Evolutionary conservation across 371 early-diverging fungal species (phyloP).

Genomic region (Mucor sp.): DNA sequence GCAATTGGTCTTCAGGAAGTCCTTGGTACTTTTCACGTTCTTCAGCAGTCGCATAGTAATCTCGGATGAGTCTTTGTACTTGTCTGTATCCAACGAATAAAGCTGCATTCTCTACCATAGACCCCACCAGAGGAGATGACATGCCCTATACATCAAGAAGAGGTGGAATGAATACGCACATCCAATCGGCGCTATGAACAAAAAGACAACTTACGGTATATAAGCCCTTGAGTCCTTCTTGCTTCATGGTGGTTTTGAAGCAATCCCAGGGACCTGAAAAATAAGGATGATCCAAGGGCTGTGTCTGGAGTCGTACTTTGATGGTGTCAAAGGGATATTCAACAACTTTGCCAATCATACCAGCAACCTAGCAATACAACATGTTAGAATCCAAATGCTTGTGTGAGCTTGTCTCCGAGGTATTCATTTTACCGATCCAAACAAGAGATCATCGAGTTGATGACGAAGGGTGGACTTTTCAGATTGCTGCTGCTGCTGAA

Average conservation of each 20-base stretch:
- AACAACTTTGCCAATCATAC: constrained; percentile 90
- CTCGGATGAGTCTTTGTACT: constrained; percentile 72
- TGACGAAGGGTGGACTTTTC: constrained; percentile 20
- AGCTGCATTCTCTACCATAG: constrained; percentile 93
- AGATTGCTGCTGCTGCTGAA: neutral
- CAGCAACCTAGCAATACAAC: constrained; percentile 63
- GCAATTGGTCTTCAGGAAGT: constrained; percentile 26
- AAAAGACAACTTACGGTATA: constrained; percentile 63
- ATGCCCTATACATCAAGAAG: constrained; percentile 75
- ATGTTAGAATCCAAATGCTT: neutral
- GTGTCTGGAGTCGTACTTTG: constrained; percentile 93
- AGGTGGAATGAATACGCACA: neutral
- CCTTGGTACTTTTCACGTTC: constrained; percentile 15
- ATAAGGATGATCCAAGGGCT: constrained; percentile 67
- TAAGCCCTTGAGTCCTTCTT: constrained; percentile 79
- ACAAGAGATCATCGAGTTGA: constrained; percentile 33
- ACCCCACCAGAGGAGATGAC: constrained; percentile 88
- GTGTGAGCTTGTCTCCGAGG: neutral
- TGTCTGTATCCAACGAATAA: constrained; percentile 89
- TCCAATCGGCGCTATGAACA: neutral
- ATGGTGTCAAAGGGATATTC: constrained; percentile 98
- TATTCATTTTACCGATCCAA: constrained; percentile 32
- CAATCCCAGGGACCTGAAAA: constrained; percentile 90
- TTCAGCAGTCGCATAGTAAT: constrained; percentile 17
- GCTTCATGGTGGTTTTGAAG: constrained; percentile 63